Percentiles rank a stretch among this genome's conserved stretches.
phyloP scores from a whole-genome alignment of 345 rosid species.

The Linum trigynum region DNA sequence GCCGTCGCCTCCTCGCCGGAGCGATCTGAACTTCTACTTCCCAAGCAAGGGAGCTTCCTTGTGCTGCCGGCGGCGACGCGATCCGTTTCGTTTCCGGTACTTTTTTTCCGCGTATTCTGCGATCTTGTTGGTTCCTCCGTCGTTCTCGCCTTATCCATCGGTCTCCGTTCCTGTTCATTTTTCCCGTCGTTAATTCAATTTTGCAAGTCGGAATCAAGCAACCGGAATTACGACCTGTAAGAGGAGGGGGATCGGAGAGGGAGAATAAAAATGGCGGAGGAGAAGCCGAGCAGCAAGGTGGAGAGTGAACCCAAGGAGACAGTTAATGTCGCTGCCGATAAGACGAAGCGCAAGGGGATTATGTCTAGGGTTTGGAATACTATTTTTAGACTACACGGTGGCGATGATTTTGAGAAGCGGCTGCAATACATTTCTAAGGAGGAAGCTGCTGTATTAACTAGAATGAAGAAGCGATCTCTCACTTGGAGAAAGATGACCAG shows the following conservation, averaged over 20 bases:
- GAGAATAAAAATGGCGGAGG: background rate
- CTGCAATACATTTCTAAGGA: slow-evolving; percentile 72
- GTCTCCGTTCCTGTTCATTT: no score
- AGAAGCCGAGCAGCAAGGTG: background rate
- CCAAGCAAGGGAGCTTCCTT: no score
- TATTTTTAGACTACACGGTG: slow-evolving; percentile 44
- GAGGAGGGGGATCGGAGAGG: background rate
- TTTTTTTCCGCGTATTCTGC: no score
- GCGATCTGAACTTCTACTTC: no score
- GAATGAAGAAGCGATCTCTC: slow-evolving; percentile 57
- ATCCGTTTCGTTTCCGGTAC: no score
- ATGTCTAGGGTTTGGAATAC: slow-evolving; percentile 67
- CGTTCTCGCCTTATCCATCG: no score
- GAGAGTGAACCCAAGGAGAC: background rate
- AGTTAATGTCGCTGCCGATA: background rate
- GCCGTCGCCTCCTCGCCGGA: no score
- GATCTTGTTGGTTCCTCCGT: no score
- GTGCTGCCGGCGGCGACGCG: no score
- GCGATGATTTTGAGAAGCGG: slow-evolving; percentile 89
- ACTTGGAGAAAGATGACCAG: slow-evolving; percentile 54
- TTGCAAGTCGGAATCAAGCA: no score
- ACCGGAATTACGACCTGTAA: background rate
- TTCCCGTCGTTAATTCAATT: no score
- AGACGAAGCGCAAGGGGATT: slow-evolving; percentile 50
- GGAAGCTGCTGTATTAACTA: slow-evolving; percentile 57